phyloP scores from a whole-genome alignment of 2,329 filamentous ascomycete genomes.

The Trichoderma hamatum region DNA sequence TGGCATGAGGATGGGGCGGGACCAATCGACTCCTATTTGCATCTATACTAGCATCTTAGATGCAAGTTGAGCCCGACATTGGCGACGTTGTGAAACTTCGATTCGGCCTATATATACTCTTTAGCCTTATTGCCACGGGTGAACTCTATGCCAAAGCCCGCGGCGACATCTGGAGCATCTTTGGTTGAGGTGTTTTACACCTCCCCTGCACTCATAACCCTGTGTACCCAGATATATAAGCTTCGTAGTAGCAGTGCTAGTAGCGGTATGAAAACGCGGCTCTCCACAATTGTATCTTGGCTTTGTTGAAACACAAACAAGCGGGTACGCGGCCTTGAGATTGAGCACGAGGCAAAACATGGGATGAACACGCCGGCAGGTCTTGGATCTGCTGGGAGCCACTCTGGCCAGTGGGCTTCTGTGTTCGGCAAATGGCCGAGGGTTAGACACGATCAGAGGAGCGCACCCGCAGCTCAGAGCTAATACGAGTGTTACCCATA shows the following conservation, averaged over 20 bases:
- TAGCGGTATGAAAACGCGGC: neutral
- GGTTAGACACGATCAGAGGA: neutral
- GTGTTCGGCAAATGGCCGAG: slow-evolving; percentile 15
- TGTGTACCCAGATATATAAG: neutral
- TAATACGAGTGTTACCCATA: neutral
- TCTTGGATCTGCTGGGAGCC: neutral
- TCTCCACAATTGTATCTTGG: neutral
- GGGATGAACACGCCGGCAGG: neutral
- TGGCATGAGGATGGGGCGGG: neutral
- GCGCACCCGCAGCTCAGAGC: neutral
- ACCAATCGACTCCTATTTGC: neutral
- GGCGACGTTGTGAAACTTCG: neutral
- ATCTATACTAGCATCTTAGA: neutral
- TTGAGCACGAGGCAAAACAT: neutral
- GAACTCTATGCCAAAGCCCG: neutral
- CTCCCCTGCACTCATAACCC: neutral
- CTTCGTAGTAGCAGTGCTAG: neutral
- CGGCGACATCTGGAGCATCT: neutral
- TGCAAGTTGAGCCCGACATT: neutral
- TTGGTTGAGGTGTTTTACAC: neutral
- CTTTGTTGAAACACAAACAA: neutral
- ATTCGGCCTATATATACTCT: neutral
- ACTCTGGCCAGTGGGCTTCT: slow-evolving; percentile 6
- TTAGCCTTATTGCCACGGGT: neutral
- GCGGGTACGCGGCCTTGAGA: neutral